Evolutionary conservation across 2,329 filamentous ascomycete species (phyloP), one percentile per base, ranked within the genome.

Genomic region (Lojkania enalia): DNA sequence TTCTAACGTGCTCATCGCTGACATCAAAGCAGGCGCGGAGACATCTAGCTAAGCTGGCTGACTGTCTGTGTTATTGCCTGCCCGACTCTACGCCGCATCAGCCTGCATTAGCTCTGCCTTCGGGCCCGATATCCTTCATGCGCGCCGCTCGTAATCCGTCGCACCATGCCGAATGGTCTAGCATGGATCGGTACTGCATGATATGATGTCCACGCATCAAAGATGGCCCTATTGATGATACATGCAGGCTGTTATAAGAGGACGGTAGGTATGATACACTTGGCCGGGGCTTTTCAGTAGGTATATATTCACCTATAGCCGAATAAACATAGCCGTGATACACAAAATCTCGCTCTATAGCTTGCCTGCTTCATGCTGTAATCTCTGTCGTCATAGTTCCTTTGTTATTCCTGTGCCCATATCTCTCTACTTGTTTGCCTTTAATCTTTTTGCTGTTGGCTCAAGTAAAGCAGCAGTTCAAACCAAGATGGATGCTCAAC

Each of bases 31-130:
- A 42, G 39, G 19, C 19, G 27, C 21, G 39, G 29, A 42, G 9
- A 42, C 19, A 33, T 33, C 30, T 16, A 35, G 39, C 39, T 35
- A 35, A 42, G 19, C 39, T 42, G 30, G 12, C 39, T 23, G 39
- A 42, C 29, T 42, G 16, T 19, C 39, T 15, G 30, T 33, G 16
- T 33, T 33, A 35, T 29, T 39, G 23, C 20, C 23, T 18, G 25
- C 37, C 7, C 37, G 37, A 30, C 37, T 39, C 37, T 29, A 7
- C 37, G 37, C 35, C 35, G 35, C 35, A 20, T 38, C 37, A 39
- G 37, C 37, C 37, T 39, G 37, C 37, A 39, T 31, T n/a, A 39
- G 36, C 36, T 39, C 36, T 39, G 11, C 36, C 36, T 39, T 39
- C 36, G 36, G 11, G 36, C 21, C 36, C 36, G 18, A 39, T 27